These are phyloP conservation scores for Tulasnella sp. DNA, from an alignment of 768 basidiomycete species.

Conservation along the genomic window DNA sequence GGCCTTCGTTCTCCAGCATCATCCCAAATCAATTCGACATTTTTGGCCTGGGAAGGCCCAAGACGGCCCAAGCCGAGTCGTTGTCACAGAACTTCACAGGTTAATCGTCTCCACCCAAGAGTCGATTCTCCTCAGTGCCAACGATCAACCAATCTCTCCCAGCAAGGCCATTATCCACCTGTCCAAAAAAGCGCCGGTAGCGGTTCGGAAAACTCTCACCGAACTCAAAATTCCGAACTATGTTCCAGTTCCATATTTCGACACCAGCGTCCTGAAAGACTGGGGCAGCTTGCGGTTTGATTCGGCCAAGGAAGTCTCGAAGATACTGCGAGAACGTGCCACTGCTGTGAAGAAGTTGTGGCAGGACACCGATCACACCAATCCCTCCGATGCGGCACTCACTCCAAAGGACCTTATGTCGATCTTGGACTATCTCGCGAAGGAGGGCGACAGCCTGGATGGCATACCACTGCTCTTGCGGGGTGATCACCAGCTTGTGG, in stretches of 20 bases:
- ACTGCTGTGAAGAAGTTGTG: neutral
- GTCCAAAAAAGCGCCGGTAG: neutral
- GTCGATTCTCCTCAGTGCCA: neutral
- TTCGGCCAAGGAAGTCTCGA: neutral
- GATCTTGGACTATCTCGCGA: neutral
- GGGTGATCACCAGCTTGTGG: neutral
- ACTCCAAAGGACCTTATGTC: neutral
- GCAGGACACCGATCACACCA: neutral
- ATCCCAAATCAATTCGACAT: neutral
- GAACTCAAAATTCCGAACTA: neutral
- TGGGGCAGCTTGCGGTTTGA: constrained; percentile 5
- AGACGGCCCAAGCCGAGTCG: neutral
- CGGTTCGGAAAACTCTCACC: neutral
- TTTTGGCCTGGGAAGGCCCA: neutral
- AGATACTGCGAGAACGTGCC: neutral
- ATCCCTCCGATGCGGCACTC: neutral
- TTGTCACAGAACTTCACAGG: neutral
- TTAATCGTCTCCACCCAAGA: neutral
- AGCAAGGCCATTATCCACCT: neutral
- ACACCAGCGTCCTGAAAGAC: neutral
- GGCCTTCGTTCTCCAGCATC: neutral
- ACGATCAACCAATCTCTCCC: neutral
- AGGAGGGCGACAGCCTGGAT: neutral
- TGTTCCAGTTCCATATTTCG: neutral
- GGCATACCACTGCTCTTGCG: neutral